Evolutionary conservation across 2,329 filamentous ascomycete species (phyloP).

Genomic region (Hypoxylon sp.): DNA sequence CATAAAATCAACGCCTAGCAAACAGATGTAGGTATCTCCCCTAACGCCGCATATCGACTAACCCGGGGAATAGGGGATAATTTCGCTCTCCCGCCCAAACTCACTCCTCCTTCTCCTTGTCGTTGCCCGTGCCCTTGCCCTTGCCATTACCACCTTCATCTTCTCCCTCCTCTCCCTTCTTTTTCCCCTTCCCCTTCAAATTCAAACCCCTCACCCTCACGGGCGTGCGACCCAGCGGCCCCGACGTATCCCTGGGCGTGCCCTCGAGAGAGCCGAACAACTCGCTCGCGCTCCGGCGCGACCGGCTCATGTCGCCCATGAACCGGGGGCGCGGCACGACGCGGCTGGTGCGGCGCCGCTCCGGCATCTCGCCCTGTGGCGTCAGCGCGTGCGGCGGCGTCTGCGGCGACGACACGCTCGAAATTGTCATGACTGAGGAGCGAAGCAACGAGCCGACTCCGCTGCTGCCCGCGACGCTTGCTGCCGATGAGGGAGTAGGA

Average conservation of each 20-base stretch:
- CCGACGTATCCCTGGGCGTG: background rate
- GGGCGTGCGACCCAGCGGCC: constrained; percentile 2
- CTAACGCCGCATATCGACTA: background rate
- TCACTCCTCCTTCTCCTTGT: background rate
- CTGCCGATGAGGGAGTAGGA: background rate
- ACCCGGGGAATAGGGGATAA: background rate
- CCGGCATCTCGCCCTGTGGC: constrained; percentile 9
- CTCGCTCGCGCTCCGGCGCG: constrained; percentile 5
- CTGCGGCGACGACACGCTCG: background rate
- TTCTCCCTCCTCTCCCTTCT: background rate
- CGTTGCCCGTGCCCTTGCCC: background rate
- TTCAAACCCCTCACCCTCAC: background rate
- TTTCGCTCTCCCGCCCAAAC: background rate
- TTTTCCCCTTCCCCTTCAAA: background rate
- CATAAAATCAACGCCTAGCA: background rate
- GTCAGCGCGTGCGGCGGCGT: constrained; percentile 6
- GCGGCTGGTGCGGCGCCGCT: constrained; percentile 14
- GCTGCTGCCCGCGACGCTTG: background rate
- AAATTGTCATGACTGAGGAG: background rate
- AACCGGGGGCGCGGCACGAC: background rate
- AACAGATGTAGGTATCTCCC: background rate
- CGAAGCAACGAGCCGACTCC: constrained; percentile 1
- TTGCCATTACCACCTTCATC: background rate
- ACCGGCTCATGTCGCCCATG: background rate
- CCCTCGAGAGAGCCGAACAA: background rate